Percentiles rank a stretch among this genome's conserved stretches.
phyloP scores from a whole-genome alignment of 495 filamentous ascomycete species.

The Staphylotrichum tortipilum region DNA sequence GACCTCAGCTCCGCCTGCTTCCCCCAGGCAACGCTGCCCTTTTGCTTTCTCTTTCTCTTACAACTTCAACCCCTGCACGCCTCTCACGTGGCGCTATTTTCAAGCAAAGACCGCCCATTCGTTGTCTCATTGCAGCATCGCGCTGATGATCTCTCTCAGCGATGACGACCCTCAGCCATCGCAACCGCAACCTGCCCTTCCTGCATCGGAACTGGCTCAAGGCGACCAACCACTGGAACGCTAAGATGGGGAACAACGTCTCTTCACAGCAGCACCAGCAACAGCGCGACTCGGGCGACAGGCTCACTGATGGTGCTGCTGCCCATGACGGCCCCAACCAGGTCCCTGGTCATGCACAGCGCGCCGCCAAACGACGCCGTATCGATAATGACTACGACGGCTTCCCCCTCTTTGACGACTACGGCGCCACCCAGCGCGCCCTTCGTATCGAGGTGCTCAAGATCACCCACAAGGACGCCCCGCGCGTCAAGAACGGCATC shows the following conservation, averaged over 20 bases:
- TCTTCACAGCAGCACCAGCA: no score
- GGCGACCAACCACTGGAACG: conserved; percentile 21
- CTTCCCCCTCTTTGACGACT: conserved; percentile 25
- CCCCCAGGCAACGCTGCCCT: neutral
- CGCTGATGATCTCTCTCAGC: conserved; percentile 8
- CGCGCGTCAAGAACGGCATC: conserved; percentile 29
- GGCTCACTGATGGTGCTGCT: conserved; percentile 20
- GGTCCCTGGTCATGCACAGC: conserved; percentile 21
- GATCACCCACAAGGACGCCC: conserved; percentile 37
- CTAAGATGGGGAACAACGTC: conserved; percentile 34
- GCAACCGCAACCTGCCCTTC: conserved; percentile 23
- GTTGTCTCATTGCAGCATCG: neutral
- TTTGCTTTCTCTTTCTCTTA: neutral
- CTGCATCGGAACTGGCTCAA: conserved; percentile 32
- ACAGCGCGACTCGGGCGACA: conserved; percentile 25
- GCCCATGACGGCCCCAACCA: no score
- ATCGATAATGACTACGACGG: conserved; percentile 26
- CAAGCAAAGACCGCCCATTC: neutral
- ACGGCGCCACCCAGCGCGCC: conserved; percentile 22
- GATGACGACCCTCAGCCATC: conserved; percentile 19
- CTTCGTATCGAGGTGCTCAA: conserved; percentile 42
- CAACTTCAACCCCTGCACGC: neutral
- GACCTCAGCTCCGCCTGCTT: neutral
- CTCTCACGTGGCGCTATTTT: neutral
- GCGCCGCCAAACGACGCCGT: conserved; percentile 34